Conservation (phyloP, 139 green algal species). For the Tetradesmus obliquus region DNA sequence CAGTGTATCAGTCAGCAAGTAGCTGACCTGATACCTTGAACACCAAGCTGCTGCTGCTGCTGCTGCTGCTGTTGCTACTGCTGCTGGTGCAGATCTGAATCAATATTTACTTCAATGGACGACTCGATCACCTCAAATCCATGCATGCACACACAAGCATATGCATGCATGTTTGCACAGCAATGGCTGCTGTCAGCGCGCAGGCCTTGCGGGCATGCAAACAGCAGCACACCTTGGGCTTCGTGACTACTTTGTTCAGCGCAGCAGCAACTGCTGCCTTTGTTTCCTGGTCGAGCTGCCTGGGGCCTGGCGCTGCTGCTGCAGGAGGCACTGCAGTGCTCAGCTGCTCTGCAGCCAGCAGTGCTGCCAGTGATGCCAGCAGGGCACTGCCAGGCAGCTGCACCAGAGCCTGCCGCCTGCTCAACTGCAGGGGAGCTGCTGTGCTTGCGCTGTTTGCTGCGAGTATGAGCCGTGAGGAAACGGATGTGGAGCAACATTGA, state of each 20-base stretch:
- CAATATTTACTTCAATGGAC: too few species aligned
- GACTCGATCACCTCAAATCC: too few species aligned
- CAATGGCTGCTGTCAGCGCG: background rate
- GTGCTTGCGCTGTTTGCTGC: too few species aligned
- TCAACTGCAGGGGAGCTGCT: background rate
- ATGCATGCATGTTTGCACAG: background rate
- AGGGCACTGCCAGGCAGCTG: background rate
- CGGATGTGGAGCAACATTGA: background rate
- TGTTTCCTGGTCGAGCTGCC: background rate
- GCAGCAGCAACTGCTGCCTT: conserved; percentile 55
- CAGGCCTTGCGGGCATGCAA: background rate
- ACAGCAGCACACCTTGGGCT: conserved; percentile 54
- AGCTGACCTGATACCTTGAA: conserved; percentile 5
- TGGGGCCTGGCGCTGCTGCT: background rate
- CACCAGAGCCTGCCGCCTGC: background rate
- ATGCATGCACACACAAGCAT: background rate
- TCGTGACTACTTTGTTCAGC: conserved; percentile 50
- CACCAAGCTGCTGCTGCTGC: background rate
- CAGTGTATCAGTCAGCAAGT: background rate
- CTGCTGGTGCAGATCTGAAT: background rate
- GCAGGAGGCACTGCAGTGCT: background rate
- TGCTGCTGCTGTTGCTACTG: background rate
- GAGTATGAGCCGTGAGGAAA: too few species aligned
- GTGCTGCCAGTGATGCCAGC: background rate
- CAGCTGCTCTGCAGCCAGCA: background rate